Evolutionary conservation across 495 filamentous ascomycete species (phyloP).

Genomic region (Penicillium cataractarum): DNA sequence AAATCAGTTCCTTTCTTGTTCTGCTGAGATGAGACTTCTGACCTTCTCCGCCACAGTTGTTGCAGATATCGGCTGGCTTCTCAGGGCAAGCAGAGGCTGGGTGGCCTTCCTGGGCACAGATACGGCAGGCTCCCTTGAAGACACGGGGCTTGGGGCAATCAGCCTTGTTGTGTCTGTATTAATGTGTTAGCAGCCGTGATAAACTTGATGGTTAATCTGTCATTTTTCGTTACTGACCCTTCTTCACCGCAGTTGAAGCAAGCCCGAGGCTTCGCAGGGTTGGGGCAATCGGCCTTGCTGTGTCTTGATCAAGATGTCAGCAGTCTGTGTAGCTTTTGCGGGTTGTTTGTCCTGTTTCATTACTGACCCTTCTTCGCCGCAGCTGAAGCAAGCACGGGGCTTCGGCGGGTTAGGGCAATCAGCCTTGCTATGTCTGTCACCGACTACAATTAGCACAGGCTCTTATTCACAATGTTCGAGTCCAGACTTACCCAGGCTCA

Average conservation of each 20-base stretch:
- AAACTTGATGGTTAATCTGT: background rate
- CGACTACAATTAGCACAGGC: background rate
- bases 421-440: constrained; percentile 53
- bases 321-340: background rate
- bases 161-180: constrained; percentile 60
- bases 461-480: background rate
- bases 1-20: constrained; percentile 2
- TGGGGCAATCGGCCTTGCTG: constrained; percentile 61
- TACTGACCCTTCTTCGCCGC: constrained; percentile 49
- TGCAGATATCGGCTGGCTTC: constrained; percentile 65
- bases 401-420: constrained; percentile 54
- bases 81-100: constrained; percentile 71
- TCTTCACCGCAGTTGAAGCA: constrained; percentile 70
- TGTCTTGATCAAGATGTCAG: constrained; percentile 46
- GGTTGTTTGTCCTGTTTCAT: background rate
- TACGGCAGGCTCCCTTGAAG: constrained; percentile 71
- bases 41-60: constrained; percentile 77
- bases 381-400: constrained; percentile 67
- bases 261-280: constrained; percentile 44
- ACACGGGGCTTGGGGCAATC: constrained; percentile 69
- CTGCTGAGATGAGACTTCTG: constrained; percentile 25
- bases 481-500: constrained; percentile 54
- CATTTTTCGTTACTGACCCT: constrained; percentile 35
- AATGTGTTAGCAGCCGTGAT: background rate
- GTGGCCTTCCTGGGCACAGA: constrained; percentile 76